phyloP scores from a whole-genome alignment of 306 rosid species.

The Cicer arietinum region DNA sequence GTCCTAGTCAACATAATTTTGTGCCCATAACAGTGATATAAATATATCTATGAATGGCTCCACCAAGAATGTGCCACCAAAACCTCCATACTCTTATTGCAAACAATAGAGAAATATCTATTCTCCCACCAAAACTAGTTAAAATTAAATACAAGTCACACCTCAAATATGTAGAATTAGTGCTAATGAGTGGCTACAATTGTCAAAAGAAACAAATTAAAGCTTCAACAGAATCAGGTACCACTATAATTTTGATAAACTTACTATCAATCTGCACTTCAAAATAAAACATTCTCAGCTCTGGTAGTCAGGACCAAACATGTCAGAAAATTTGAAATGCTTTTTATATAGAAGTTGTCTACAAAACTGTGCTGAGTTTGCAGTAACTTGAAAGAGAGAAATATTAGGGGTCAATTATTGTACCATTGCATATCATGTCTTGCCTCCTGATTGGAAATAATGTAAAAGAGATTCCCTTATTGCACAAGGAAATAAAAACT shows the following conservation, averaged over 20 bases:
- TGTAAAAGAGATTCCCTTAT: conserved; percentile 21
- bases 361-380: conserved; percentile 33
- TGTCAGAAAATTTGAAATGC: conserved; percentile 44
- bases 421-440: conserved; percentile 28
- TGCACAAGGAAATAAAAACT: conserved; percentile 29
- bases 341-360: conserved; percentile 26
- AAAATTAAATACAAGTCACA: conserved; percentile 26
- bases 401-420: conserved; percentile 43
- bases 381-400: neutral
- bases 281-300: conserved; percentile 54
- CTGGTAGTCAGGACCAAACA: conserved; percentile 44
- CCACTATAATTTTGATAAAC: too few species aligned
- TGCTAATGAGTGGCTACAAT: too few species aligned
- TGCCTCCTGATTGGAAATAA: conserved; percentile 36
- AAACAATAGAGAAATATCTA: conserved; percentile 53
- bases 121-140: conserved; percentile 30
- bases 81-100: conserved; percentile 56
- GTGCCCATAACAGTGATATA: conserved; percentile 55
- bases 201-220: neutral
- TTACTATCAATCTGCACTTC: conserved; percentile 25
- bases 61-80: conserved; percentile 60
- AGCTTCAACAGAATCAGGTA: too few species aligned
- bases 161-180: too few species aligned
- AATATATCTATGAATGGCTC: conserved; percentile 63
- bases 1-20: conserved; percentile 52